Evolutionary conservation across 768 basidiomycete genomes (phyloP).

Genomic region (Daedalea quercina): DNA sequence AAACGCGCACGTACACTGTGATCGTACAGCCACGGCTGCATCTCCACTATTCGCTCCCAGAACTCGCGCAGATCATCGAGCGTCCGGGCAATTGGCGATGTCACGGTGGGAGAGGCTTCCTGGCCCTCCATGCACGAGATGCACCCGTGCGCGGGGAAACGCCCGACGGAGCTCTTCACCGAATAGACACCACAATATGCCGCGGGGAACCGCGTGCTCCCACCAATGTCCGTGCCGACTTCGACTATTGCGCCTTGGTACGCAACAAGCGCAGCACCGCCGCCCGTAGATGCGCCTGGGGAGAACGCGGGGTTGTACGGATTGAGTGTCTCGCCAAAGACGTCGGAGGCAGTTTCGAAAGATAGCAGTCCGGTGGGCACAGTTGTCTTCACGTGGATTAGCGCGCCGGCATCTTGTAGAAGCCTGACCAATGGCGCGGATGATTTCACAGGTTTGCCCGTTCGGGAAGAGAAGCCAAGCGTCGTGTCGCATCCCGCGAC

Average conservation of each 20-base stretch:
- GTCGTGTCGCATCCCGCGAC: slow-evolving; percentile 42
- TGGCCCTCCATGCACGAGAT: slow-evolving; percentile 29
- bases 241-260: slow-evolving; percentile 38
- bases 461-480: slow-evolving; percentile 34
- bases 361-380: slow-evolving; percentile 36
- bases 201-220: slow-evolving; percentile 42
- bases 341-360: slow-evolving; percentile 35
- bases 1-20: slow-evolving; percentile 26
- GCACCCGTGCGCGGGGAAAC: slow-evolving; percentile 30
- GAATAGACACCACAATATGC: slow-evolving; percentile 41
- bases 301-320: slow-evolving; percentile 36
- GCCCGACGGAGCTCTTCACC: slow-evolving; percentile 31
- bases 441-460: slow-evolving; percentile 26
- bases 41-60: slow-evolving; percentile 35
- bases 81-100: slow-evolving; percentile 34
- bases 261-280: slow-evolving; percentile 44
- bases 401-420: slow-evolving; percentile 34
- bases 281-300: slow-evolving; percentile 45
- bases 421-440: slow-evolving; percentile 35
- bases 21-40: slow-evolving; percentile 38
- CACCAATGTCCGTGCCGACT: slow-evolving; percentile 43
- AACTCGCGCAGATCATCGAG: slow-evolving; percentile 36
- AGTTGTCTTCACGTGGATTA: slow-evolving; percentile 36
- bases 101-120: slow-evolving; percentile 30
- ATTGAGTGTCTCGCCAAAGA: slow-evolving; percentile 42